Evolutionary conservation across 306 rosid species (phyloP), one percentile per base, ranked within the genome.

Genomic region (Rosa lucieae): DNA sequence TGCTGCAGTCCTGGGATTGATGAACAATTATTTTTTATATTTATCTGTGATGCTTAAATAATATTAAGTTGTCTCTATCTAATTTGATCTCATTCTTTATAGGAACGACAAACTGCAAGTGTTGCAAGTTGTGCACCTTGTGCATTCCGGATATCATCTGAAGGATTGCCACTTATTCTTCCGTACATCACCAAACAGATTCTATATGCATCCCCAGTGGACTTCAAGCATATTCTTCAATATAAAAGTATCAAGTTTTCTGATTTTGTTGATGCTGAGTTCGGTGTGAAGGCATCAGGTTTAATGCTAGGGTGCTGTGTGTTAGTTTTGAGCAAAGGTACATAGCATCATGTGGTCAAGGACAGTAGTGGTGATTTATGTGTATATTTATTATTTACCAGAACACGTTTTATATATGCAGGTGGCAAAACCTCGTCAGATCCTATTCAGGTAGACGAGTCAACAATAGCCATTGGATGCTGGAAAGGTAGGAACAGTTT

Each of bases 101-200:
- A 96, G 99, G 99, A 93, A 88, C 87, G 99, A 79, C 99, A 96
- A 84, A 75, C 99, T 67, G 87, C 98, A 67, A 89, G 93, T 85
- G 96, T 93, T 84, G 98, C 98, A 70, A 88, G 74, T 83, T 26
- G 87, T 56, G 83, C 94, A 23, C 98, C 96, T 15, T 93, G 99
- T 87, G 78, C 82, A 68, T 96, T 96, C 84, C 89, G 99, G 70
- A 91, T 96, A 85, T 90, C 97, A 18, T 91, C 99, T 0, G 99
- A 96, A 88, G 99, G 99, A 81, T 86, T 93, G 88, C 94, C 99
- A 32, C 85, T 93, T 67, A 80, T 93, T 82, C 96, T 96, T 62
- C 98, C 98, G 20, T 84, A 86, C 80, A 79, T 96, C 51, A 87
- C 94, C 69, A 96, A 88, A 81, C 99, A 96, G 87, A 92, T 91